Percentiles rank a stretch among this genome's conserved stretches.
Conservation (phyloP, 1,284 basidiomycete species). For the Trametes sp. region DNA sequence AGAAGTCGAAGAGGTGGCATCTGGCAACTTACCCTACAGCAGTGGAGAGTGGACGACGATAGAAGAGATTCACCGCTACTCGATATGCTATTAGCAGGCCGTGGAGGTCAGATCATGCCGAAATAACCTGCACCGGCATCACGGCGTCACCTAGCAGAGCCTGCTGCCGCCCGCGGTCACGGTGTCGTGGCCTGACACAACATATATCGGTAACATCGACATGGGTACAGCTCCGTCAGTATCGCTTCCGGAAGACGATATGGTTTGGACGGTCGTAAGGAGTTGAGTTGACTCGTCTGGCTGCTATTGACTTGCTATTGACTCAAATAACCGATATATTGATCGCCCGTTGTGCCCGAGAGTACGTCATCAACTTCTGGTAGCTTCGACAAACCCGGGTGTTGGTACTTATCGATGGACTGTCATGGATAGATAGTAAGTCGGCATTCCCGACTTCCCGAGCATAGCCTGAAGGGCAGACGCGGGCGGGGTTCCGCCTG, state of each 20-base stretch:
- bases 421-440: neutral
- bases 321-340: too few species aligned
- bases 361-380: neutral
- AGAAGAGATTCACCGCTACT: neutral
- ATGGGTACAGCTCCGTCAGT: too few species aligned
- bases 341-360: neutral
- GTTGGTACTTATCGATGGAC: neutral
- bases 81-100: neutral
- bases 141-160: conserved; percentile 1
- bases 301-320: too few species aligned
- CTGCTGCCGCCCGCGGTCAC: neutral
- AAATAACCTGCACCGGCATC: conserved; percentile 11
- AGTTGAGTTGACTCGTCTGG: too few species aligned
- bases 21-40: neutral
- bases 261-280: too few species aligned
- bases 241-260: too few species aligned
- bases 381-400: neutral
- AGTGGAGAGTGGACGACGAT: neutral
- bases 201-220: neutral
- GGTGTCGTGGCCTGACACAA: neutral
- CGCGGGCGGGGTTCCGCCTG: neutral
- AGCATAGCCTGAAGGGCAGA: neutral
- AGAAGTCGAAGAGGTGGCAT: neutral
- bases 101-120: neutral
- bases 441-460: neutral